phyloP scores from a whole-genome alignment of 164 flowering plant genomes.

The Echeveria elegans region DNA sequence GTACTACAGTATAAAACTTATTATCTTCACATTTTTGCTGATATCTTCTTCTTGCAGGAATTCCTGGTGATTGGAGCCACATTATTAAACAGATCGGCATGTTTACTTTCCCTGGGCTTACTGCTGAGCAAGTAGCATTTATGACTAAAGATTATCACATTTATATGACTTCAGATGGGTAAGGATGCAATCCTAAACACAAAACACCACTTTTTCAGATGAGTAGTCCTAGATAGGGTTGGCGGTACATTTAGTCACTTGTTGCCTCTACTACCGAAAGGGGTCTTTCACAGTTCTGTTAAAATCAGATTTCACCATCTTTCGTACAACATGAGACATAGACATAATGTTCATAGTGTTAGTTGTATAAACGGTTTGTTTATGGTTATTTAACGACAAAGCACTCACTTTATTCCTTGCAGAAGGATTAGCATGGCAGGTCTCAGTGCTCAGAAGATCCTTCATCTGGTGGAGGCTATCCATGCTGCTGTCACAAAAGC shows the following conservation, averaged over 20 bases:
- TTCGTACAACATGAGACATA: background rate
- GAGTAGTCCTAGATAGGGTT: background rate
- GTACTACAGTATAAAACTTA: background rate
- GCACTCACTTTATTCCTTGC: slow-evolving; percentile 17
- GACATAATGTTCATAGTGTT: background rate
- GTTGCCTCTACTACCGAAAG: background rate
- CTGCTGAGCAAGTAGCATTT: slow-evolving; percentile 73
- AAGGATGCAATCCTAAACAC: slow-evolving; percentile 11
- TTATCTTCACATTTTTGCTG: background rate
- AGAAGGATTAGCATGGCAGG: slow-evolving; percentile 99
- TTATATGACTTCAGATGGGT: slow-evolving; percentile 99
- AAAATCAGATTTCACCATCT: background rate
- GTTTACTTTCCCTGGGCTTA: slow-evolving; percentile 96
- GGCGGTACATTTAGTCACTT: background rate
- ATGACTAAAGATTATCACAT: slow-evolving; percentile 93
- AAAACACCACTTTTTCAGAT: background rate
- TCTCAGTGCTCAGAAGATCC: slow-evolving; percentile 74
- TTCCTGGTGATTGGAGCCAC: slow-evolving; percentile 99
- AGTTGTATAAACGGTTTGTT: background rate
- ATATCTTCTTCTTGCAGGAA: slow-evolving; percentile 36
- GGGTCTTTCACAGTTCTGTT: background rate
- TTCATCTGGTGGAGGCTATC: slow-evolving; percentile 93
- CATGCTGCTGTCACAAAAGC: slow-evolving; percentile 76
- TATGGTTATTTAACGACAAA: too few relatives aligned
- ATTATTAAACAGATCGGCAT: slow-evolving; percentile 97